Evolutionary conservation across 495 filamentous ascomycete genomes (phyloP).

Genomic region (Tirmania nivea): DNA sequence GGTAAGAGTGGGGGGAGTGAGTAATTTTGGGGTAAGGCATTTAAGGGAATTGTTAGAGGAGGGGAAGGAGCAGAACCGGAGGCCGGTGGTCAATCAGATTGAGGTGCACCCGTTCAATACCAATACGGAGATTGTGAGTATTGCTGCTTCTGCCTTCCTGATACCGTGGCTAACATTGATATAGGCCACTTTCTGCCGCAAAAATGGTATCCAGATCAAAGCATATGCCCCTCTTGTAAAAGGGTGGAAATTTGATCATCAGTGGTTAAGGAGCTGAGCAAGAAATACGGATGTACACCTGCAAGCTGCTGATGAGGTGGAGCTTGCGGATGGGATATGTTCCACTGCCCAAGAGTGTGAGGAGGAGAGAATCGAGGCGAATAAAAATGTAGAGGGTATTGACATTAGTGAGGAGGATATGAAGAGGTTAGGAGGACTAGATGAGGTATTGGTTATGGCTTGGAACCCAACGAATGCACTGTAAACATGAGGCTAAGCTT

Average conservation of each 20-base stretch:
- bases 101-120: slow-evolving; percentile 53
- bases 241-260: slow-evolving; percentile 34
- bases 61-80: slow-evolving; percentile 26
- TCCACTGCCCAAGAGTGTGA: slow-evolving; percentile 50
- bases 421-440: slow-evolving; percentile 37
- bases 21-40: slow-evolving; percentile 40
- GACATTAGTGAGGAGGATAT: slow-evolving; percentile 41
- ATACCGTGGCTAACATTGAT: neutral
- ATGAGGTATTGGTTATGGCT: slow-evolving; percentile 40
- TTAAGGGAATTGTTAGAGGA: slow-evolving; percentile 36
- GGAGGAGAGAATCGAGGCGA: slow-evolving; percentile 37
- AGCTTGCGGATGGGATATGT: slow-evolving; percentile 53
- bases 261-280: slow-evolving; percentile 27
- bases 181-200: slow-evolving; percentile 27
- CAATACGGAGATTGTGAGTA: slow-evolving; percentile 27
- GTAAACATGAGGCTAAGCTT: too few relatives aligned
- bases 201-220: slow-evolving; percentile 35
- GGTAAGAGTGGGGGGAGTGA: slow-evolving; percentile 38
- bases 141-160: too few relatives aligned
- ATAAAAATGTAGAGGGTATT: slow-evolving; percentile 45
- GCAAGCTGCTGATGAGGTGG: slow-evolving; percentile 44
- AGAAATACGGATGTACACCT: slow-evolving; percentile 36
- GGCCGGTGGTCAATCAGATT: slow-evolving; percentile 43
- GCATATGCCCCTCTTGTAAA: slow-evolving; percentile 44
- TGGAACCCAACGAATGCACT: too few relatives aligned